Evolutionary conservation across 1,284 basidiomycete species (phyloP).

Genomic region (Stygiomarasmius scandens): DNA sequence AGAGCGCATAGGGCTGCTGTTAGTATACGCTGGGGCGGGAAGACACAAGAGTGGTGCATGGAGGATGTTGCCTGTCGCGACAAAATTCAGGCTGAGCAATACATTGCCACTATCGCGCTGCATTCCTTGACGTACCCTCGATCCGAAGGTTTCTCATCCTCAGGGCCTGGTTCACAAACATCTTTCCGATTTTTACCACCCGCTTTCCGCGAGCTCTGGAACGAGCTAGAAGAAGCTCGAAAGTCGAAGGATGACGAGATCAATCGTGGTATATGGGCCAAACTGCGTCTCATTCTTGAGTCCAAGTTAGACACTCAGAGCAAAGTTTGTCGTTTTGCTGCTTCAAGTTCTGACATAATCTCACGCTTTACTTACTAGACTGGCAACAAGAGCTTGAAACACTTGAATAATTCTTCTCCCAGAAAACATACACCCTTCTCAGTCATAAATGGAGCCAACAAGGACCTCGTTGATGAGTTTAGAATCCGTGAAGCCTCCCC

Average conservation of each 20-base stretch:
- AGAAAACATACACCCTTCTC: conserved; percentile 3
- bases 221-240: conserved; percentile 77
- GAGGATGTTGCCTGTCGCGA: conserved; percentile 83
- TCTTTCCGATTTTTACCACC: conserved; percentile 80
- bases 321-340: conserved; percentile 40
- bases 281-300: conserved; percentile 64
- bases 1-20: conserved; percentile 75
- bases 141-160: conserved; percentile 63
- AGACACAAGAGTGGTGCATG: conserved; percentile 79
- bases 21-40: conserved; percentile 73
- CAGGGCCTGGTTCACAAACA: conserved; percentile 48
- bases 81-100: conserved; percentile 85
- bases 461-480: conserved; percentile 64
- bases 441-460: conserved; percentile 28
- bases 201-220: conserved; percentile 90
- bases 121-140: conserved; percentile 71
- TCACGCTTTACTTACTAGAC: neutral
- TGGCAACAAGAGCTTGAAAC: conserved; percentile 31
- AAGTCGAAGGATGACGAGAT: conserved; percentile 64
- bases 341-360: conserved; percentile 6
- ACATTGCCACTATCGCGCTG: conserved; percentile 85
- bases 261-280: conserved; percentile 75
- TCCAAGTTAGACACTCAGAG: conserved; percentile 48
- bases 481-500: conserved; percentile 58
- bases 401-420: conserved; percentile 8